phyloP scores from a whole-genome alignment of 106 monocot genomes.

The Gastrodia elata region DNA sequence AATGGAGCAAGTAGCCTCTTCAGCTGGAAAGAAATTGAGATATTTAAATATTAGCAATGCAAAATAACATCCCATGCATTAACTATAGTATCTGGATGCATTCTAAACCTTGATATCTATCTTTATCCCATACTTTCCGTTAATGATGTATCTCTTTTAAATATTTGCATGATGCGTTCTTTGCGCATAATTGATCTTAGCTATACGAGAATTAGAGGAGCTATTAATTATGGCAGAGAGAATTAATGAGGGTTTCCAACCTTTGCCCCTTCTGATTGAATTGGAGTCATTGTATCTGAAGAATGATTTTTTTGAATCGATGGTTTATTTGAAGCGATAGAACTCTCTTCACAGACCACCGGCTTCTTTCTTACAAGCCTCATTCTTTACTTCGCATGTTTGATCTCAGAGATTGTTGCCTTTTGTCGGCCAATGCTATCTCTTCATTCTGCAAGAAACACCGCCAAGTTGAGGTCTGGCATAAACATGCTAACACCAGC shows the following conservation, averaged over 20 bases:
- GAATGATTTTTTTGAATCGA: slow-evolving; percentile 63
- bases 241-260: slow-evolving; percentile 34
- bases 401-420: slow-evolving; percentile 82
- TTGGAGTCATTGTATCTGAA: slow-evolving; percentile 64
- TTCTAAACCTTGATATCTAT: slow-evolving; percentile 50
- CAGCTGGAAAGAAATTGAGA: slow-evolving; percentile 38
- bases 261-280: slow-evolving; percentile 33
- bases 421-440: slow-evolving; percentile 47
- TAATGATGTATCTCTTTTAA: slow-evolving; percentile 58
- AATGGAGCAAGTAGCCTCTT: slow-evolving; percentile 39
- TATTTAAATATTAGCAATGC: slow-evolving; percentile 59
- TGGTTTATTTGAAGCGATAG: slow-evolving; percentile 35
- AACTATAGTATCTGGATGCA: slow-evolving; percentile 30
- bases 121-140: slow-evolving; percentile 57
- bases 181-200: slow-evolving; percentile 61
- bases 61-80: slow-evolving; percentile 44
- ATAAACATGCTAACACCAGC: slow-evolving; percentile 34
- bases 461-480: slow-evolving; percentile 43
- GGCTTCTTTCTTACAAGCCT: slow-evolving; percentile 43
- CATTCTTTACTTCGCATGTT: slow-evolving; percentile 33
- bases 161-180: slow-evolving; percentile 53
- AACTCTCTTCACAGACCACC: slow-evolving; percentile 43
- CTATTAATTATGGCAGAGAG: slow-evolving; percentile 11
- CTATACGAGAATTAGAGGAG: slow-evolving; percentile 66
- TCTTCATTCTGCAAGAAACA: slow-evolving; percentile 41